Evolutionary conservation across 345 rosid species (phyloP), one percentile per base, ranked within the genome.

Genomic region (Nephelium lappaceum): DNA sequence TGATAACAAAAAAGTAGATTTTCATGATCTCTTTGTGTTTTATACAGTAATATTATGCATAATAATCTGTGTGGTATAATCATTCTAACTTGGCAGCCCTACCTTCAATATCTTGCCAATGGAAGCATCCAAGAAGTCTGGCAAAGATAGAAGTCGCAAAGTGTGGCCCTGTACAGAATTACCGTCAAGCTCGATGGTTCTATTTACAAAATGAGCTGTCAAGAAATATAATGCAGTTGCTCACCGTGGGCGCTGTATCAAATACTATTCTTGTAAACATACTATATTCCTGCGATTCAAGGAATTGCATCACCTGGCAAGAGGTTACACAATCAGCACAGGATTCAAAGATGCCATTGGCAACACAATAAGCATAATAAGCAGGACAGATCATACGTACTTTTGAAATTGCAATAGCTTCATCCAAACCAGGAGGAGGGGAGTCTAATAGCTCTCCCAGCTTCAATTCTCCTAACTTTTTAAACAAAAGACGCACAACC

Each of bases 381-480:
- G 71, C 62, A 79, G 63, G 63, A 81, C 6, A 79, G 25, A 67
- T 23, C 68, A 73, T 12, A 74, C 49, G 8, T 74, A 94, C 98
- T 88, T 94, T 96, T 72, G 99, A 89, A 85, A 96, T 96, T 76
- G 99, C 99, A 79, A 96, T 89, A 62, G 98, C 98, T 93, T 96
- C 99, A 89, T 96, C 97, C 80, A 96, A 84, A 74, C 99, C 98
- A 73, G 98, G 99, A 83, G 99, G 99, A n/a, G 99, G 99, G 23
- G 98, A 88, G 80, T 96, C 99, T 19, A 94, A 90, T 78, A 96
- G 86, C 79, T 90, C 99, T 83, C 99, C 98, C 63, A 96, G 86
- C 81, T 96, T 94, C 74, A 94, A 83, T 77, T 96, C 99, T 43
- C 98, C 98, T 80, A 96, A 80, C 99, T 94, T 88, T 80, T 67